Evolutionary conservation across 495 filamentous ascomycete species (phyloP).

Genomic region (Evernia prunastri): DNA sequence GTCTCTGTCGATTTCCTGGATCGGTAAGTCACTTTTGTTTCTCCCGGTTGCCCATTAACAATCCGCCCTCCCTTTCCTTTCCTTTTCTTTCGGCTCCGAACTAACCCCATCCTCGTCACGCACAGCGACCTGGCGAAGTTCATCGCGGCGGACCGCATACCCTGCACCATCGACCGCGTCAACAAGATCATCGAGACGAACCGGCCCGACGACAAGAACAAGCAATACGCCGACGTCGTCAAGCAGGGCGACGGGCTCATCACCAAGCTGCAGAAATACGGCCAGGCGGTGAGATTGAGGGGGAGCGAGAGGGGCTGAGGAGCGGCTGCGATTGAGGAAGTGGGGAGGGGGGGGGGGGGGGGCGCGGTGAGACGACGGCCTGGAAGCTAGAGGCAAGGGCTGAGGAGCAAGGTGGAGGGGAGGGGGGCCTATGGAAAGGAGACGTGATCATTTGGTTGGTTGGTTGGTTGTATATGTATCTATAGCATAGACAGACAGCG

Average conservation of each 20-base stretch:
- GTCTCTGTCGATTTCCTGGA: conserved; percentile 94
- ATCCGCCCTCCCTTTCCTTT: no score
- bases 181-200: conserved; percentile 97
- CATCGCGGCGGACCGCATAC: conserved; percentile 87
- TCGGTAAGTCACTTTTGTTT: conserved; percentile 49
- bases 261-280: conserved; percentile 98
- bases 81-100: no score
- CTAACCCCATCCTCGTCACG: no score
- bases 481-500: conserved; percentile 8
- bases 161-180: conserved; percentile 95
- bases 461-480: no score
- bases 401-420: conserved; percentile 26
- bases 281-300: conserved; percentile 86
- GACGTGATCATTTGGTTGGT: no score
- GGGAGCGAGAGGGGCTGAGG: conserved; percentile 76
- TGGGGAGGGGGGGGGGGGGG: neutral
- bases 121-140: conserved; percentile 90
- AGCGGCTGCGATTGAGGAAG: neutral
- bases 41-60: neutral
- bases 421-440: neutral
- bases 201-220: conserved; percentile 96
- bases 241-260: conserved; percentile 95
- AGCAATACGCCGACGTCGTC: conserved; percentile 95
- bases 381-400: conserved; percentile 88
- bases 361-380: no score